Percentiles rank a stretch among this genome's conserved stretches.
phyloP scores from a whole-genome alignment of 495 filamentous ascomycete genomes.

The Glutinoglossum americanum region DNA sequence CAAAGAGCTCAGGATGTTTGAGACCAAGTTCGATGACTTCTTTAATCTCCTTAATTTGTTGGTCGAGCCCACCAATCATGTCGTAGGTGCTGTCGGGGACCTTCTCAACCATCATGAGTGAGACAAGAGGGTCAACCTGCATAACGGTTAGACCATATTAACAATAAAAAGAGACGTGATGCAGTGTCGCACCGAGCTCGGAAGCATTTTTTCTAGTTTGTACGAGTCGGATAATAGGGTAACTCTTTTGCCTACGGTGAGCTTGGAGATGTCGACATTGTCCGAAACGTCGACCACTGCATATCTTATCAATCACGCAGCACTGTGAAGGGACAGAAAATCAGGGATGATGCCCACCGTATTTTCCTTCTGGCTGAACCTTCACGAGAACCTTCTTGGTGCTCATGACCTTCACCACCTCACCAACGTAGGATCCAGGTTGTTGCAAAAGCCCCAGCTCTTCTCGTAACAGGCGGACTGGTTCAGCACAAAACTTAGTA shows the following conservation, averaged over 20 bases:
- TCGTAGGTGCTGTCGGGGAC: slow-evolving; percentile 99
- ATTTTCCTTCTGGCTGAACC: slow-evolving; percentile 99
- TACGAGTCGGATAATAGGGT: slow-evolving; percentile 90
- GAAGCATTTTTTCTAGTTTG: slow-evolving; percentile 95
- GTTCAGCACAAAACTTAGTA: not conserved
- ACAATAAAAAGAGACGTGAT: not conserved
- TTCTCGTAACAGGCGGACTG: slow-evolving; percentile 77
- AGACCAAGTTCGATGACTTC: slow-evolving; percentile 97
- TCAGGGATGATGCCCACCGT: slow-evolving; percentile 37
- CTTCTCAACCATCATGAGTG: slow-evolving; percentile 99
- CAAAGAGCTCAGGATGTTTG: slow-evolving; percentile 96
- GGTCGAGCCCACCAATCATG: slow-evolving; percentile 97
- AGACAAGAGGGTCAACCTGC: slow-evolving; percentile 79
- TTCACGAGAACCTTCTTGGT: slow-evolving; percentile 99
- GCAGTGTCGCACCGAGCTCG: slow-evolving; percentile 15
- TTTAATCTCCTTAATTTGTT: slow-evolving; percentile 99
- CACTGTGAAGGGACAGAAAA: not conserved
- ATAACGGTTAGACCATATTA: not conserved
- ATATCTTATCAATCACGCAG: not conserved
- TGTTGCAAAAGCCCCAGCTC: slow-evolving; percentile 93
- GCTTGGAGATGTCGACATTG: slow-evolving; percentile 79
- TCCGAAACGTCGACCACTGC: slow-evolving; percentile 93
- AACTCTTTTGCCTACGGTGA: slow-evolving; percentile 93
- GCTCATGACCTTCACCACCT: slow-evolving; percentile 99
- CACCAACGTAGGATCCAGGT: slow-evolving; percentile 92